Percentiles rank a stretch among this genome's conserved stretches.
phyloP scores from a whole-genome alignment of 2,329 filamentous ascomycete species.

The Epichloe brachyelytri region DNA sequence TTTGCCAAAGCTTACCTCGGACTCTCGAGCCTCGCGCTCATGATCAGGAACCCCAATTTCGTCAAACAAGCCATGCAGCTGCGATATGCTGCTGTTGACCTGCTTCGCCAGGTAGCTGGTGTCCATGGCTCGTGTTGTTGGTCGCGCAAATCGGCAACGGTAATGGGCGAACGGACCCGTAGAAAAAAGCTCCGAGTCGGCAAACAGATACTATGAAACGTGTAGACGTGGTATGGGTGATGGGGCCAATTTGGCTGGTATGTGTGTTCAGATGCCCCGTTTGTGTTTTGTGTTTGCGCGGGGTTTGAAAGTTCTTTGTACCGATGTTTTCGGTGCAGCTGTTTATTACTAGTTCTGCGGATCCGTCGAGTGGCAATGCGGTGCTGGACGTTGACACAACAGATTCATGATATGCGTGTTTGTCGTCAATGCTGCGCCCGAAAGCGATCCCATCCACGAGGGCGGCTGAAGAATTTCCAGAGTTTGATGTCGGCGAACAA shows the following conservation, averaged over 20 bases:
- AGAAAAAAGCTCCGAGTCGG: neutral
- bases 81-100: constrained; percentile 85
- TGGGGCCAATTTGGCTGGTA: neutral
- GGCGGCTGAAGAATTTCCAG: neutral
- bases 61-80: constrained; percentile 90
- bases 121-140: constrained; percentile 47
- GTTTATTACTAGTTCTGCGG: neutral
- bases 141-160: neutral
- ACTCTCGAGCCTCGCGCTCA: constrained; percentile 81
- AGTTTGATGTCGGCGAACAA: neutral
- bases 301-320: neutral
- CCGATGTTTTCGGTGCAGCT: neutral
- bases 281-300: neutral
- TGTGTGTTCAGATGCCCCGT: neutral
- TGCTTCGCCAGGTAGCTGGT: constrained; percentile 88
- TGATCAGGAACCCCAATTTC: constrained; percentile 92
- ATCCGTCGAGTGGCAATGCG: neutral
- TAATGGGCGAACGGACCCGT: neutral
- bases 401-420: constrained; percentile 1
- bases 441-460: neutral
- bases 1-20: constrained; percentile 48
- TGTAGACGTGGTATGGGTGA: neutral
- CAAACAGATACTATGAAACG: neutral
- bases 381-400: neutral
- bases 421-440: neutral